A percentile compares a stretch with the other conserved stretches of the same genome.
phyloP scores from a whole-genome alignment of 768 basidiomycete genomes.

The Collybia sp. region DNA sequence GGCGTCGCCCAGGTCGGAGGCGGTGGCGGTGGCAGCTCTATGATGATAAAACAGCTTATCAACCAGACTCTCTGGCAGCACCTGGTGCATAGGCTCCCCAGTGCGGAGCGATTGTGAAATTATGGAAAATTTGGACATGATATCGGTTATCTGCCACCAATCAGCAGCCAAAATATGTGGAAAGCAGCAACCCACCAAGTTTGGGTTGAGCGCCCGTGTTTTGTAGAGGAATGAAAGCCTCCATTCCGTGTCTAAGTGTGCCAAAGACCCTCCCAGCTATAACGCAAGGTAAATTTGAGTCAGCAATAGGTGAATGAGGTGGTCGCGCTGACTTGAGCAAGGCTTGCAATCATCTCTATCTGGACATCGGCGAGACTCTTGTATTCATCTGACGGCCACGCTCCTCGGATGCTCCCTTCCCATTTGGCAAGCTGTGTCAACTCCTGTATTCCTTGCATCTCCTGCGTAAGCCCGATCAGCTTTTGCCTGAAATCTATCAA shows the following conservation, averaged over 20 bases:
- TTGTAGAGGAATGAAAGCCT: slow-evolving; percentile 32
- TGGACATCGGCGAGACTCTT: slow-evolving; percentile 32
- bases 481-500: slow-evolving; percentile 18
- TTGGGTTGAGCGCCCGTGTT: slow-evolving; percentile 49
- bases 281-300: background rate
- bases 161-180: slow-evolving; percentile 13
- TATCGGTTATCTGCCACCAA: slow-evolving; percentile 25
- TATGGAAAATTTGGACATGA: slow-evolving; percentile 37
- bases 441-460: slow-evolving; percentile 25
- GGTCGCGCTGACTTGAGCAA: slow-evolving; percentile 27
- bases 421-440: slow-evolving; percentile 34
- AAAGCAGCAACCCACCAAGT: slow-evolving; percentile 34
- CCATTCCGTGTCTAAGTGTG: slow-evolving; percentile 37
- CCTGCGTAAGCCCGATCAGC: slow-evolving; percentile 23
- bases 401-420: slow-evolving; percentile 47
- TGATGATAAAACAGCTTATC: slow-evolving; percentile 40
- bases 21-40: too few relatives aligned
- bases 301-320: background rate
- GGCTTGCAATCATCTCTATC: slow-evolving; percentile 31
- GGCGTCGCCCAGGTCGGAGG: too few relatives aligned
- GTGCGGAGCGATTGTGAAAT: slow-evolving; percentile 40
- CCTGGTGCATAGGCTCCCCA: slow-evolving; percentile 38
- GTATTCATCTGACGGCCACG: slow-evolving; percentile 49
- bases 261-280: slow-evolving; percentile 36
- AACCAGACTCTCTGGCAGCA: slow-evolving; percentile 33